Evolutionary conservation across 352 stramenopile species (phyloP).

Genomic region (Aphanomyces cochlioides): DNA sequence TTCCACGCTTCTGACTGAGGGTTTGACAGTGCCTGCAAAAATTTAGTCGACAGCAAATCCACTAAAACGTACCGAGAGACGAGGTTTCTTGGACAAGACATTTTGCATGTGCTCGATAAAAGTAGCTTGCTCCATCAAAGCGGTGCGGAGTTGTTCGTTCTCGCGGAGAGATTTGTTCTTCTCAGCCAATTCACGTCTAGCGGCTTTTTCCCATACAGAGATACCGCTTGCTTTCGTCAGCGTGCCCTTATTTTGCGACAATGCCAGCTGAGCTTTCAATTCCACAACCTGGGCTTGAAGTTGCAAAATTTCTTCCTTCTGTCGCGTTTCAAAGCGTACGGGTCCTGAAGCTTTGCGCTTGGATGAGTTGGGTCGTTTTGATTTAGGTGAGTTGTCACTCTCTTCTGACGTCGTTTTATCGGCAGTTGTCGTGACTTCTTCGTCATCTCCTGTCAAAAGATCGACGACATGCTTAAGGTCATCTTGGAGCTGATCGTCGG

Average conservation of each 20-base stretch:
- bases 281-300: constrained; percentile 4
- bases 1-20: constrained; percentile 13
- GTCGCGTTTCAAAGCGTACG: constrained; percentile 14
- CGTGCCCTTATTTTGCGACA: not conserved
- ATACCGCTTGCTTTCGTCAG: not conserved
- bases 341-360: constrained; percentile 13
- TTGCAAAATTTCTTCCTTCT: constrained; percentile 20
- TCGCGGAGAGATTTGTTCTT: constrained; percentile 16
- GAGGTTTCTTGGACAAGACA: constrained; percentile 18
- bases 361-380: not conserved
- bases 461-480: constrained; percentile 13
- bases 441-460: not conserved
- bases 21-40: not conserved
- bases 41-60: not conserved
- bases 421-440: not conserved
- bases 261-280: constrained; percentile 3
- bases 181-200: not conserved
- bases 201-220: constrained; percentile 10
- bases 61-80: constrained; percentile 8
- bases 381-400: constrained; percentile 5
- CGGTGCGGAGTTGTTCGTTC: constrained; percentile 19
- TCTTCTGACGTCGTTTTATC: constrained; percentile 18
- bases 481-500: constrained; percentile 13
- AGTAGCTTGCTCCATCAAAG: constrained; percentile 12
- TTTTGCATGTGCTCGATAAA: constrained; percentile 27